phyloP scores from a whole-genome alignment of 2,329 filamentous ascomycete genomes.

The Leptosphaerulina australis region DNA sequence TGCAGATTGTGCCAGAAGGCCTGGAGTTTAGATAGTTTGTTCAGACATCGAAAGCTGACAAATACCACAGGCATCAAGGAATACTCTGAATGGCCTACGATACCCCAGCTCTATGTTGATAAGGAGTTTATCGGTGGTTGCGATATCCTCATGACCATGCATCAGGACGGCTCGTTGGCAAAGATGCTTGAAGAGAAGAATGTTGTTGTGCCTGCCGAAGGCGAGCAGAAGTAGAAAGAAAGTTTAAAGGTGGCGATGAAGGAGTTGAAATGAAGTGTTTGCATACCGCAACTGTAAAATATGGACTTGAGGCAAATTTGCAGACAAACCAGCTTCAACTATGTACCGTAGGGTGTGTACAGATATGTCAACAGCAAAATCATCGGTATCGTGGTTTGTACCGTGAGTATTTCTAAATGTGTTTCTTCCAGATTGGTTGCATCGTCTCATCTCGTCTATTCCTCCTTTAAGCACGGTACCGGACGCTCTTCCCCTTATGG shows the following conservation, averaged over 20 bases:
- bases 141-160: constrained; percentile 96
- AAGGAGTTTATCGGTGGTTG: constrained; percentile 98
- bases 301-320: background rate
- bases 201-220: constrained; percentile 68
- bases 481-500: background rate
- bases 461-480: background rate
- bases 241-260: background rate
- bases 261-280: background rate
- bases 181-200: constrained; percentile 91
- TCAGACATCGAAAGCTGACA: constrained; percentile 19
- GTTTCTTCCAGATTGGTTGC: background rate
- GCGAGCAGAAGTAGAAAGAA: constrained; percentile 24
- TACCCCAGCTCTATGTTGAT: constrained; percentile 93
- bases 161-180: constrained; percentile 90
- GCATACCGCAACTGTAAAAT: constrained; percentile 7
- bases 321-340: background rate
- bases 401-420: background rate
- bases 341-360: background rate
- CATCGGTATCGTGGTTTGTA: background rate
- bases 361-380: background rate
- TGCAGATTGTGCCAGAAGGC: background rate
- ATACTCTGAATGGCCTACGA: constrained; percentile 98
- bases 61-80: constrained; percentile 83
- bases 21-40: background rate
- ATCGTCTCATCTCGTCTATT: background rate